phyloP scores from a whole-genome alignment of 2,329 filamentous ascomycete genomes.

The Thielaviopsis ethacetica region DNA sequence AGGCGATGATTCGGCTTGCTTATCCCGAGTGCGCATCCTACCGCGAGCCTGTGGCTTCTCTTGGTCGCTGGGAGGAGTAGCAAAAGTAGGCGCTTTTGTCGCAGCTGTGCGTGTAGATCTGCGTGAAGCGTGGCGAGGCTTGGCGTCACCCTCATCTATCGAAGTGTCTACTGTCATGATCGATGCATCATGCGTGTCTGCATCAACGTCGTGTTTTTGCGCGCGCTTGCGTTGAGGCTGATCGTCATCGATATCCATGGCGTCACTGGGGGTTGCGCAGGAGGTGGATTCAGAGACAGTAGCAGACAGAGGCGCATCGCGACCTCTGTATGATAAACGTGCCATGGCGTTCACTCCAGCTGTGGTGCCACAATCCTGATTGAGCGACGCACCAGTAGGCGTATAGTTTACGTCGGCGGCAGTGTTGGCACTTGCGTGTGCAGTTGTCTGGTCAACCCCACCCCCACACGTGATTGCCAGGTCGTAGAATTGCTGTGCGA shows the following conservation, averaged over 20 bases:
- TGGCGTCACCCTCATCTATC: not conserved
- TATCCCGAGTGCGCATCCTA: not conserved
- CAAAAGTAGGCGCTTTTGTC: not conserved
- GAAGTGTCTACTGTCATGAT: not conserved
- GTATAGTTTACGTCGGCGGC: not conserved
- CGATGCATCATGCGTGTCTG: not conserved
- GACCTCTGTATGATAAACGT: constrained; percentile 4
- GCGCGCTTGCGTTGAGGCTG: not conserved
- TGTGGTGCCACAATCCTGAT: not conserved
- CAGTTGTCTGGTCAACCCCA: not conserved
- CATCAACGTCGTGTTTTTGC: not conserved
- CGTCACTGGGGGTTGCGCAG: not conserved
- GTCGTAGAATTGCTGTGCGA: constrained; percentile 8
- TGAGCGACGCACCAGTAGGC: not conserved
- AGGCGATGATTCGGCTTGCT: not conserved
- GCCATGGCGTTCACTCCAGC: constrained; percentile 1
- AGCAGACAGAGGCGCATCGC: not conserved
- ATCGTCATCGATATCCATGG: constrained; percentile 8
- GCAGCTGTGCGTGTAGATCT: not conserved
- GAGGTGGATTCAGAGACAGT: not conserved
- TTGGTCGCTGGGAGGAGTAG: not conserved
- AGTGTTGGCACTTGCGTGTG: not conserved
- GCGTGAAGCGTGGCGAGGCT: not conserved
- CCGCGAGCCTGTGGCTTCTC: not conserved
- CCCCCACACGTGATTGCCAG: constrained; percentile 3